A percentile compares a stretch with the other conserved stretches of the same genome.
These are phyloP conservation scores for Backusella parvicylindrica DNA, from an alignment of 192 early-diverging fungal species.

Conservation along the genomic window DNA sequence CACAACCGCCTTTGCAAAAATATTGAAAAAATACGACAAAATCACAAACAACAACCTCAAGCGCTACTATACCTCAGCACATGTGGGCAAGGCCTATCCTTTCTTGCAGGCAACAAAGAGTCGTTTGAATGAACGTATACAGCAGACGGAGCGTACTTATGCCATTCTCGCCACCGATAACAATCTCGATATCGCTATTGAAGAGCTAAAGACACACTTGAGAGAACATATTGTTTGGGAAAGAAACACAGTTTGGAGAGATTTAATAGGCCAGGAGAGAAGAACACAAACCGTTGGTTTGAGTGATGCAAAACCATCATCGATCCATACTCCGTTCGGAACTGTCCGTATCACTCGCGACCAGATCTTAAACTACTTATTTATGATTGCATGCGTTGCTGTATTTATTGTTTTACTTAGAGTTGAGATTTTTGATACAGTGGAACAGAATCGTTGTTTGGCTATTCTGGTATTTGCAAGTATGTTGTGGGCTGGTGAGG, in stretches of 20 bases:
- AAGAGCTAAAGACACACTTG: constrained; percentile 75
- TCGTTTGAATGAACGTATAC: constrained; percentile 62
- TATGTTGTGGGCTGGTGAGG: constrained; percentile 92
- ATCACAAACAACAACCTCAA: constrained; percentile 77
- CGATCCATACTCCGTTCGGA: constrained; percentile 47
- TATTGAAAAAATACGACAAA: constrained; percentile 98
- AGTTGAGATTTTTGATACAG: constrained; percentile 58
- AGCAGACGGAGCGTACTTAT: constrained; percentile 58
- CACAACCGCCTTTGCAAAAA: constrained; percentile 90
- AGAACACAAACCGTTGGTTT: constrained; percentile 74
- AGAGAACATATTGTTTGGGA: constrained; percentile 94
- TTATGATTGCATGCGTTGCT: constrained; percentile 46
- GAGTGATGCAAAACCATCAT: constrained; percentile 14
- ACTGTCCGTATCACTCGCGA: constrained; percentile 42
- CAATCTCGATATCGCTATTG: constrained; percentile 60
- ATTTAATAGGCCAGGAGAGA: constrained; percentile 91
- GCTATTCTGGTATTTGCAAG: constrained; percentile 89
- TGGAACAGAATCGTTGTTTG: constrained; percentile 87
- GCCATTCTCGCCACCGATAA: constrained; percentile 59
- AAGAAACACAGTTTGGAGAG: constrained; percentile 96
- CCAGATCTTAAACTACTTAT: constrained; percentile 39
- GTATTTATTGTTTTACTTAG: constrained; percentile 61
- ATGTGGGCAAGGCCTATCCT: constrained; percentile 64
- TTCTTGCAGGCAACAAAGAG: constrained; percentile 64
- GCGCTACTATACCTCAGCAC: constrained; percentile 60